Base-by-base conservation (phyloP, 2,329 filamentous ascomycete genomes). In the Sodiomyces alkalinus region DNA sequence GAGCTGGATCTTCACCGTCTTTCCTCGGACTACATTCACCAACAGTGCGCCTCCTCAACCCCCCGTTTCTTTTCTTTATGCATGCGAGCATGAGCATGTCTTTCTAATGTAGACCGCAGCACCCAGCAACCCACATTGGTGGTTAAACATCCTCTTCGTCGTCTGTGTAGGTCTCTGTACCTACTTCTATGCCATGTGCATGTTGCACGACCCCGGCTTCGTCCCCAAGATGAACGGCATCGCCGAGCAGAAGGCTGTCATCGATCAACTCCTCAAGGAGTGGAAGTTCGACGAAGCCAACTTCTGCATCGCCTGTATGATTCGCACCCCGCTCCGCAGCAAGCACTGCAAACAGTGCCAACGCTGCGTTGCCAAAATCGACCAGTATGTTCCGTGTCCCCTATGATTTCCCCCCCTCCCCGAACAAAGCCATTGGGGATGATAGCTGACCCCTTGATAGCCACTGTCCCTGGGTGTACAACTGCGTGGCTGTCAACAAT, bases 391-490 rank as follows among this genome's bases (percentile, higher is more conserved):
- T 17, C 8, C 24, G 16, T 17, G 7, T n/a, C n/a, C n/a, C n/a
- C n/a, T n/a, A n/a, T n/a, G n/a, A n/a, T n/a, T n/a, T n/a, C n/a
- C n/a, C n/a, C n/a, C n/a, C n/a, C n/a, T n/a, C n/a, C n/a, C n/a
- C n/a, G n/a, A n/a, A n/a, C n/a, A n/a, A n/a, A n/a, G n/a, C n/a
- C n/a, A n/a, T n/a, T n/a, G n/a, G n/a, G n/a, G n/a, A n/a, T n/a
- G n/a, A n/a, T n/a, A n/a, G n/a, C n/a, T n/a, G n/a, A n/a, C n/a
- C n/a, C 7, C 7, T 11, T 9, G 12, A 5, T 31, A 92, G 83
- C 46, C 90, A 98, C 48, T 98, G 90, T 46, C 90, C 90, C 0
- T 98, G 90, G 90, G 81, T 96, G 15, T 80, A 92, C 55, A 96
- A 94, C 53, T 98, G 90, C 44, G 72, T 98, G 22, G 90, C 82